Percentiles rank a stretch among this genome's conserved stretches.
phyloP scores from a whole-genome alignment of 345 rosid species.

The Camelina sativa region DNA sequence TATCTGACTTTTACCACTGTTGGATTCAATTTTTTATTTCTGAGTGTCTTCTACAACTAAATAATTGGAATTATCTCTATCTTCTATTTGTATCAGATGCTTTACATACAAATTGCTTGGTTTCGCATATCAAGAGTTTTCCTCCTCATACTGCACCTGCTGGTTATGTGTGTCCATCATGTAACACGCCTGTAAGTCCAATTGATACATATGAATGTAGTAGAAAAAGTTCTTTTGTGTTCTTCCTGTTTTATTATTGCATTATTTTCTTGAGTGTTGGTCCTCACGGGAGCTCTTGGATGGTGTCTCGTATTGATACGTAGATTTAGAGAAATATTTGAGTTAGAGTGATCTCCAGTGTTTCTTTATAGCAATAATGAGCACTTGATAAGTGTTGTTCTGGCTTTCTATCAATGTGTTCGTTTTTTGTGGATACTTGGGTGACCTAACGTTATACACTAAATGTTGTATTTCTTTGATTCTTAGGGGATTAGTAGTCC shows the following conservation, averaged over 20 bases:
- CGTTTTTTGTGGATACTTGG: background rate
- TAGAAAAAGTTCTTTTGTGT: background rate
- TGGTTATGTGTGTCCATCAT: constrained; percentile 87
- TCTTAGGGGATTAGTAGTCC: background rate
- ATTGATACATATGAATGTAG: constrained; percentile 3
- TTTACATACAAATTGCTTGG: constrained; percentile 87
- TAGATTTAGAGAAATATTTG: background rate
- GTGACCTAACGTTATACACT: constrained; percentile 4
- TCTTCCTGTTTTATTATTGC: background rate
- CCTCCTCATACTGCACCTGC: constrained; percentile 98
- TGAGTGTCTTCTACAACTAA: background rate
- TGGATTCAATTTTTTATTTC: constrained; percentile 26
- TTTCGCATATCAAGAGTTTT: constrained; percentile 80
- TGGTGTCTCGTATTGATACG: constrained; percentile 7
- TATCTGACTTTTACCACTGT: constrained; percentile 34
- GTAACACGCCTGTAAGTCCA: constrained; percentile 78
- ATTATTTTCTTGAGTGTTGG: background rate
- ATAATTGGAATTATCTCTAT: constrained; percentile 6
- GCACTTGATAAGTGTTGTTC: constrained; percentile 15
- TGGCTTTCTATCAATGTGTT: background rate
- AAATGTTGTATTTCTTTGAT: constrained; percentile 8
- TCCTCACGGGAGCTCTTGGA: background rate
- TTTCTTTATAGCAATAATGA: constrained; percentile 3
- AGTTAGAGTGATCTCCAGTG: background rate
- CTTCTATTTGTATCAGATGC: constrained; percentile 61